Evolutionary conservation across 2,329 filamentous ascomycete species (phyloP), one percentile per base, ranked within the genome.

Genomic region (Fusarium compactum): DNA sequence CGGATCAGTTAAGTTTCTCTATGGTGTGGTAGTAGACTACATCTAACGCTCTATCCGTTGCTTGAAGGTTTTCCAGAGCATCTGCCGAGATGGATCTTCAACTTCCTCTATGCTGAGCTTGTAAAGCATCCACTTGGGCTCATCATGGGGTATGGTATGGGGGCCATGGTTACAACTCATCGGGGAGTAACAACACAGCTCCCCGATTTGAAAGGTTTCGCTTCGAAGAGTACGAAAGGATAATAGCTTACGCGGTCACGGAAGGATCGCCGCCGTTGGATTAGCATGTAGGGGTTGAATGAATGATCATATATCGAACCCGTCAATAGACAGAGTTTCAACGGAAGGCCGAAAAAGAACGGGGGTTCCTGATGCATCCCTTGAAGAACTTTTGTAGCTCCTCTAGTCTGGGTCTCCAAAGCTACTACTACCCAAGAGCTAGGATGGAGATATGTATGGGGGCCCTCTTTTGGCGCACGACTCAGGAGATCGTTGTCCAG

Each of bases 281-380:
- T 34, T 54, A 47, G 54, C 30, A 51, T 18, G 16, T 18, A 38
- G 22, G 16, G 48, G 20, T 38, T 54, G 16, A 30, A 44, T 58
- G 62, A 45, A 40, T 22, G 47, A 32, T 52, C 51, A 64, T 43
- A 56, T 56, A 58, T 60, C 70, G 54, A 62, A 62, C 58, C 60
- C 45, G 52, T 61, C 25, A 48, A 43, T 52, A 52, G 20, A 48
- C 47, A 71, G 24, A 68, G 47, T 51, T 43, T 51, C 34, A 38
- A 38, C 47, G 58, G 58, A 41, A 34, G 25, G 38, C 51, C 20
- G 24, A 40, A 60, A 51, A 44, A 67, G 58, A 52, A 46, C 30
- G 44, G 40, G 32, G 47, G 41, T 47, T 29, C 53, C 18, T 29
- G 20, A 29, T 56, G 58, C 57, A 67, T 34, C 43, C 32, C 24